Percentiles rank a stretch among this genome's conserved stretches.
Evolutionary conservation across 164 flowering plant genomes (phyloP).

Genomic region (Tinospora cordifolia): DNA sequence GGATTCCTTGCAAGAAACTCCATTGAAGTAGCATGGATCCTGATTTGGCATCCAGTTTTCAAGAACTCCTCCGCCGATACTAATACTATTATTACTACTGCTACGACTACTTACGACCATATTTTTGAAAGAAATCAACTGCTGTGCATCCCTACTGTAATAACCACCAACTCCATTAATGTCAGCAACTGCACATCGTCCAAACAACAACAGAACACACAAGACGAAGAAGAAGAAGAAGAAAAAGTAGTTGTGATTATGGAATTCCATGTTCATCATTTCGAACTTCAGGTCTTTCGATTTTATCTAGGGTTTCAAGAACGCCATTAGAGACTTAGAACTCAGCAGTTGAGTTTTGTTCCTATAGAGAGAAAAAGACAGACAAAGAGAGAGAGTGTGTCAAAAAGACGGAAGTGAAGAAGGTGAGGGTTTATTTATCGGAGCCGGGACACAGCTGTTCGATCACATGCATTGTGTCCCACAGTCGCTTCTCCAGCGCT

Average conservation of each 20-base stretch:
- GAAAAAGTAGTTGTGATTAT: neutral
- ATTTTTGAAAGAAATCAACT: constrained; percentile 47
- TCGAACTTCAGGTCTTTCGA: constrained; percentile 4
- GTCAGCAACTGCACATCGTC: constrained; percentile 9
- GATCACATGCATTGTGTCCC: constrained; percentile 76
- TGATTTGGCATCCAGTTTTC: constrained; percentile 35
- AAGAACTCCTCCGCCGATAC: constrained; percentile 33
- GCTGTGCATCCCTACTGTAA: constrained; percentile 23
- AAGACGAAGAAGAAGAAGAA: neutral
- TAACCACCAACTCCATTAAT: constrained; percentile 1
- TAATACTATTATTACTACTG: constrained; percentile 8
- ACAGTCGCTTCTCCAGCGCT: neutral
- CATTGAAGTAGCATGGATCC: constrained; percentile 49
- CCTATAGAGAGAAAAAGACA: neutral
- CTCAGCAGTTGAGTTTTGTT: neutral
- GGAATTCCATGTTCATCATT: neutral
- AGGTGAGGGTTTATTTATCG: constrained; percentile 46
- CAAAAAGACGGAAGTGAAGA: constrained; percentile 34
- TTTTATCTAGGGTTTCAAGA: constrained; percentile 16
- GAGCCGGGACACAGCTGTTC: constrained; percentile 53
- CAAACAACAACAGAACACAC: neutral
- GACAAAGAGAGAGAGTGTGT: constrained; percentile 23
- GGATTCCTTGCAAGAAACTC: constrained; percentile 44
- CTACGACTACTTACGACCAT: constrained; percentile 14
- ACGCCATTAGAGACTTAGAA: constrained; percentile 34